Conservation (phyloP, 495 filamentous ascomycete species). For the Penicillium canescens region DNA sequence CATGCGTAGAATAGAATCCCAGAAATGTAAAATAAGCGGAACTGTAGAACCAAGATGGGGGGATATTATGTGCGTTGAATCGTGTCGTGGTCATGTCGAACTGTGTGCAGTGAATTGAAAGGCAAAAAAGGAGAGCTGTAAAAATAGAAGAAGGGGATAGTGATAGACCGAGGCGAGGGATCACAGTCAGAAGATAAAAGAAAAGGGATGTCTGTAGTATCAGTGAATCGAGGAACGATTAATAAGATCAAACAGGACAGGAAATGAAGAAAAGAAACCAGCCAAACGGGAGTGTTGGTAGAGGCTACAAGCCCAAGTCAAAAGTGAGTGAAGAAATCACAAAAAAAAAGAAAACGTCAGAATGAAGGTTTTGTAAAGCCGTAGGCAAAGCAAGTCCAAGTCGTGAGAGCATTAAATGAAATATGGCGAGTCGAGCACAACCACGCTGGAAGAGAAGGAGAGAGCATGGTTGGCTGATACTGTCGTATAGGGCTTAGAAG, state of each 20-base stretch:
- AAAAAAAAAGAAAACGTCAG: slow-evolving; percentile 10
- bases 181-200: neutral
- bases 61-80: slow-evolving; percentile 33
- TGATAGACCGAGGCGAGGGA: neutral
- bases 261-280: neutral
- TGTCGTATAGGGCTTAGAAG: slow-evolving; percentile 26
- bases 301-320: too few relatives aligned
- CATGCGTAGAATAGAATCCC: slow-evolving; percentile 1
- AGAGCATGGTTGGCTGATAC: neutral
- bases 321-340: neutral
- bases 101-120: slow-evolving; percentile 26
- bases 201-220: slow-evolving; percentile 5
- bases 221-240: neutral
- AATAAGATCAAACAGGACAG: neutral
- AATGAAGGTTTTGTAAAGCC: neutral
- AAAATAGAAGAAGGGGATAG: neutral
- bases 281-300: neutral
- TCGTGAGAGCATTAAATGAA: slow-evolving; percentile 14
- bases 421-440: neutral
- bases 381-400: slow-evolving; percentile 7
- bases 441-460: neutral
- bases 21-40: slow-evolving; percentile 5
- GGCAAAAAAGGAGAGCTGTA: slow-evolving; percentile 12
- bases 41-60: slow-evolving; percentile 5
- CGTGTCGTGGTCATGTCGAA: slow-evolving; percentile 36